Conservation (phyloP, 2,329 filamentous ascomycete species). For the Penicillium occitanis region DNA sequence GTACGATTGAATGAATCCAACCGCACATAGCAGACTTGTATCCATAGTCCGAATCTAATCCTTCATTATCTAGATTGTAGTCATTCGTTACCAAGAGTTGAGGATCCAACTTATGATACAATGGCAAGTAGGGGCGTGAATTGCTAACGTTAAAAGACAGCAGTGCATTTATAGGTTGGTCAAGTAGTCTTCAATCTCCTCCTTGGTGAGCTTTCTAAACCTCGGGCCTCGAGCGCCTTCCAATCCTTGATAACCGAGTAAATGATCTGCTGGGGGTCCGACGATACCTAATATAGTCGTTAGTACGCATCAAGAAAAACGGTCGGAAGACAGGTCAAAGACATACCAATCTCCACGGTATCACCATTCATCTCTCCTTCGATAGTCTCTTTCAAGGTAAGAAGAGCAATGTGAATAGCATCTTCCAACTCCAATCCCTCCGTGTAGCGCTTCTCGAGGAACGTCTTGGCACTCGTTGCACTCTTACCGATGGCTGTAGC, state of each 20-base stretch:
- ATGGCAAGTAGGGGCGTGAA: constrained; percentile 24
- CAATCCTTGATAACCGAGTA: constrained; percentile 72
- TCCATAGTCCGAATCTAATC: constrained; percentile 2
- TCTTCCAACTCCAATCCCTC: constrained; percentile 96
- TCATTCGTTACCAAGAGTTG: constrained; percentile 11
- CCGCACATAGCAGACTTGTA: neutral
- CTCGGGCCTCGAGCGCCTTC: constrained; percentile 45
- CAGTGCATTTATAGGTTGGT: constrained; percentile 77
- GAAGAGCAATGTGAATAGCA: constrained; percentile 93
- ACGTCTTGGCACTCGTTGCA: constrained; percentile 96
- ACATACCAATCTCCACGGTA: constrained; percentile 92
- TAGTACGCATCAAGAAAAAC: neutral
- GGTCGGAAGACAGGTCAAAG: neutral
- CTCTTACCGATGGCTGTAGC: constrained; percentile 98
- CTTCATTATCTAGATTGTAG: constrained; percentile 2
- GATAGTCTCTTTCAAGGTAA: constrained; percentile 98
- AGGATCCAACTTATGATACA: constrained; percentile 32
- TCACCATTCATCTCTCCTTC: constrained; percentile 99
- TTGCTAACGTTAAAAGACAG: constrained; percentile 22
- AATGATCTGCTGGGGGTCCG: constrained; percentile 86
- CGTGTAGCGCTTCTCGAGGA: constrained; percentile 98
- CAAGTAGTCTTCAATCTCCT: constrained; percentile 99
- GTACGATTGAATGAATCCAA: neutral
- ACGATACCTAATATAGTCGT: constrained; percentile 70
- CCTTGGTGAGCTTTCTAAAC: constrained; percentile 73